These are phyloP conservation scores for Penicillium sp. DNA, from an alignment of 2,329 filamentous ascomycete species.

Conservation along the genomic window DNA sequence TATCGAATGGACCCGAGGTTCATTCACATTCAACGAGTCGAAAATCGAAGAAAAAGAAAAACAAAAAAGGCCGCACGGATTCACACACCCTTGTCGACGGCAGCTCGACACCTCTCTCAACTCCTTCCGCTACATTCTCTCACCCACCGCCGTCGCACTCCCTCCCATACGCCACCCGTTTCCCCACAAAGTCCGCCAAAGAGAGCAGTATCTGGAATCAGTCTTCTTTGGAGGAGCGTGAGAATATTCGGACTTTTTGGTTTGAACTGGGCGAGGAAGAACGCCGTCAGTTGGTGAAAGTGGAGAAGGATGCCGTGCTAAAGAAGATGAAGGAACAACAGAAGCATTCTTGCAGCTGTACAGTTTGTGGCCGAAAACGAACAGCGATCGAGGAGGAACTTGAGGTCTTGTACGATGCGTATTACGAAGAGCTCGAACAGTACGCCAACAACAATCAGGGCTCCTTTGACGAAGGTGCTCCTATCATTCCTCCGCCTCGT, in stretches of 20 bases:
- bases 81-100: slow-evolving; percentile 43
- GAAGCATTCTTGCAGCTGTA: slow-evolving; percentile 98
- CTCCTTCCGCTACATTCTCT: slow-evolving; percentile 49
- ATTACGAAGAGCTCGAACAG: slow-evolving; percentile 96
- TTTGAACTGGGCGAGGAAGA: slow-evolving; percentile 91
- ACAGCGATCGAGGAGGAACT: slow-evolving; percentile 98
- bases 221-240: slow-evolving; percentile 88
- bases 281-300: slow-evolving; percentile 91
- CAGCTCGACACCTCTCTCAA: slow-evolving; percentile 45
- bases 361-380: slow-evolving; percentile 92
- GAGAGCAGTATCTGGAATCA: slow-evolving; percentile 95
- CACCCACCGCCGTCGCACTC: slow-evolving; percentile 49
- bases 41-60: slow-evolving; percentile 49
- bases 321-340: slow-evolving; percentile 99
- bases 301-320: slow-evolving; percentile 96
- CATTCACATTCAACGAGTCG: slow-evolving; percentile 29
- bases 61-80: slow-evolving; percentile 39
- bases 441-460: slow-evolving; percentile 85
- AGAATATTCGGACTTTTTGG: slow-evolving; percentile 99
- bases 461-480: slow-evolving; percentile 63
- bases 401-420: slow-evolving; percentile 96
- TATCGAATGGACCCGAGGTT: slow-evolving; percentile 27
- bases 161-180: slow-evolving; percentile 47
- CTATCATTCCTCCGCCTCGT: slow-evolving; percentile 70
- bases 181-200: slow-evolving; percentile 58